Evolutionary conservation across 2,329 filamentous ascomycete genomes (phyloP).

Genomic region (Colletotrichum tanaceti): DNA sequence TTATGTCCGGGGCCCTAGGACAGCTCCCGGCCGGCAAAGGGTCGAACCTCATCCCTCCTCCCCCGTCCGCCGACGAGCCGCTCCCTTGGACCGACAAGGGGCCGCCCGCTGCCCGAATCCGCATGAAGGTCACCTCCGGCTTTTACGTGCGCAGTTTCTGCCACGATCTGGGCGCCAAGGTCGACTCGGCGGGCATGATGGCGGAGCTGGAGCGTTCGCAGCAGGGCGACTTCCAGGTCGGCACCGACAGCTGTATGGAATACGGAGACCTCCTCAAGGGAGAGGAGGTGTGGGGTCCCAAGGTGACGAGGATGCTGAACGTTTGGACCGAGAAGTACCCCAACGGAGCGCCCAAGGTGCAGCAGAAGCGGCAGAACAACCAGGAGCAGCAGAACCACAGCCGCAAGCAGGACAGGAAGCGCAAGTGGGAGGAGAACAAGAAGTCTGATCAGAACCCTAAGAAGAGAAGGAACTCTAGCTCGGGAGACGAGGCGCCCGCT

Average conservation of each 20-base stretch:
- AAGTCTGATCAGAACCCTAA: slow-evolving; percentile 24
- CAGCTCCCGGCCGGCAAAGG: slow-evolving; percentile 63
- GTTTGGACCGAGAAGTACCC: slow-evolving; percentile 52
- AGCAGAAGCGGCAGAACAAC: slow-evolving; percentile 35
- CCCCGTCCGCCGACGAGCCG: slow-evolving; percentile 59
- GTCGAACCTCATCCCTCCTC: slow-evolving; percentile 64
- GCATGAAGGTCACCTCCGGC: slow-evolving; percentile 92
- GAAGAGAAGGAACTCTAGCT: slow-evolving; percentile 40
- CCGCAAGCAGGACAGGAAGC: slow-evolving; percentile 40
- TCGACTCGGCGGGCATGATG: slow-evolving; percentile 88
- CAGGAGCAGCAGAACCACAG: slow-evolving; percentile 33
- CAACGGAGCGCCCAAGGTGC: slow-evolving; percentile 44
- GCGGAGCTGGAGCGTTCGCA: slow-evolving; percentile 81
- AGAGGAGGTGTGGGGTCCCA: slow-evolving; percentile 84
- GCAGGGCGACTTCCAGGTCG: slow-evolving; percentile 83
- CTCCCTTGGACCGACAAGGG: slow-evolving; percentile 70
- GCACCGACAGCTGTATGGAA: slow-evolving; percentile 77
- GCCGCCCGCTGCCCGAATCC: slow-evolving; percentile 82
- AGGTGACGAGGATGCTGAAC: slow-evolving; percentile 66
- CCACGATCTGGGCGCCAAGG: slow-evolving; percentile 87
- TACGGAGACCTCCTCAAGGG: slow-evolving; percentile 81
- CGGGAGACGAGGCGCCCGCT: slow-evolving; percentile 36
- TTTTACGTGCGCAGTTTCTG: slow-evolving; percentile 97
- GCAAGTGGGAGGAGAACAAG: slow-evolving; percentile 33
- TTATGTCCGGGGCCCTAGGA: slow-evolving; percentile 70